These are phyloP conservation scores for Cytospora leucostoma DNA, from an alignment of 2,329 filamentous ascomycete genomes.

Conservation along the genomic window DNA sequence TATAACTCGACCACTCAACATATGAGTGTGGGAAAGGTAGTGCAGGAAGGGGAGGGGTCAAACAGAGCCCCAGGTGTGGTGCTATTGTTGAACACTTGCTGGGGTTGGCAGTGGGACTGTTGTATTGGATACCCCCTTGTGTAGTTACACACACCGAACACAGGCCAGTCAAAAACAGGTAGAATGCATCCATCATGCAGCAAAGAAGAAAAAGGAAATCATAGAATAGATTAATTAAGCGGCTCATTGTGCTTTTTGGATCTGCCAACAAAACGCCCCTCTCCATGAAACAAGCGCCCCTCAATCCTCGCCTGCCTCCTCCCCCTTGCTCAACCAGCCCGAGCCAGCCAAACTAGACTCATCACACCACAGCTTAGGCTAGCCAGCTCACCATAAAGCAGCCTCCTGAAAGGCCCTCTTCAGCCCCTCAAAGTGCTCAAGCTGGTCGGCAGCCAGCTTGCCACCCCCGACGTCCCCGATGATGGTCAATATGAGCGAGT, in stretches of 20 bases:
- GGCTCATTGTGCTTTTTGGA: background rate
- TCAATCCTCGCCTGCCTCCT: background rate
- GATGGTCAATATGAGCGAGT: slow-evolving; percentile 90
- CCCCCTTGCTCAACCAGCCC: background rate
- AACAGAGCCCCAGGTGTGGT: too few species aligned
- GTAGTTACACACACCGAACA: background rate
- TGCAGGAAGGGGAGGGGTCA: too few species aligned
- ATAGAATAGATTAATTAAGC: slow-evolving; percentile 12
- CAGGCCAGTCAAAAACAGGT: background rate
- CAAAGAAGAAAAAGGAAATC: background rate
- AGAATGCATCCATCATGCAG: background rate
- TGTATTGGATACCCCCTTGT: background rate
- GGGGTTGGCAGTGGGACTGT: too few species aligned
- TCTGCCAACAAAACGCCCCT: slow-evolving; percentile 2
- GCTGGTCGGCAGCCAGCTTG: slow-evolving; percentile 73
- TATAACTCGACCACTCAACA: too few species aligned
- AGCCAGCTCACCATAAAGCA: slow-evolving; percentile 31
- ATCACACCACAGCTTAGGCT: background rate
- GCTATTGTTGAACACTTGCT: too few species aligned
- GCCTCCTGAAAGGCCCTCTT: slow-evolving; percentile 59
- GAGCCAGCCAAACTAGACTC: background rate
- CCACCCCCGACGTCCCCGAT: slow-evolving; percentile 71
- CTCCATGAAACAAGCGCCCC: background rate
- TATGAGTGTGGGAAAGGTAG: too few species aligned
- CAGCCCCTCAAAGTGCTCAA: slow-evolving; percentile 70